phyloP scores from a whole-genome alignment of 2,329 filamentous ascomycete species.

The Penicillium sp. region DNA sequence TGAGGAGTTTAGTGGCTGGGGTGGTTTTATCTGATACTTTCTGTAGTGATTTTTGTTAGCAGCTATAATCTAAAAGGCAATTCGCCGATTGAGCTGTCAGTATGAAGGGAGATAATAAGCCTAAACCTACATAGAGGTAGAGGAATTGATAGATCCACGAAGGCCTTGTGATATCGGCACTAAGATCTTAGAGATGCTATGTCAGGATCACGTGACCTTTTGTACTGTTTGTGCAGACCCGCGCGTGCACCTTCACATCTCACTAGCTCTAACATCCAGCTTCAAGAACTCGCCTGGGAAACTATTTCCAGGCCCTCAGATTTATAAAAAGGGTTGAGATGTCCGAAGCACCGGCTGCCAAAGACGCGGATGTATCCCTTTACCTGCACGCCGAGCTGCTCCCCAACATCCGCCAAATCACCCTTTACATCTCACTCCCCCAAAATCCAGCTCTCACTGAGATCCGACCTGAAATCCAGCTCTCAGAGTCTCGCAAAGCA shows the following conservation, averaged over 20 bases:
- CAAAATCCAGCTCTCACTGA: conserved; percentile 6
- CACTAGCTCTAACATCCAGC: background rate
- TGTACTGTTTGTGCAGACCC: background rate
- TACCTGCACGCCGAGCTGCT: conserved; percentile 58
- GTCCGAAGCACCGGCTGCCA: background rate
- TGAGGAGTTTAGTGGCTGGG: conserved; percentile 60
- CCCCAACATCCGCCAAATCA: conserved; percentile 57
- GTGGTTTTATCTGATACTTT: conserved; percentile 44
- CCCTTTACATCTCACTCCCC: conserved; percentile 52
- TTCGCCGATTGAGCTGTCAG: too few species aligned
- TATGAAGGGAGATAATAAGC: too few species aligned
- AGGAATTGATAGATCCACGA: too few species aligned
- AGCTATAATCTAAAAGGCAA: too few species aligned
- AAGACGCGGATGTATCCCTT: conserved; percentile 19
- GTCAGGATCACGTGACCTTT: background rate
- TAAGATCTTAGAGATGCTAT: too few species aligned
- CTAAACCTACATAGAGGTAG: too few species aligned
- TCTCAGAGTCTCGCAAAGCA: conserved; percentile 35
- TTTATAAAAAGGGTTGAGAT: conserved; percentile 1
- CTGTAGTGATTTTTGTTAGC: too few species aligned
- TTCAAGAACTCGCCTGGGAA: background rate
- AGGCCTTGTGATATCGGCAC: too few species aligned
- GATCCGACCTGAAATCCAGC: conserved; percentile 22
- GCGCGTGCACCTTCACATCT: background rate
- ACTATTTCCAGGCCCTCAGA: too few species aligned